A percentile compares a stretch with the other conserved stretches of the same genome.
Conservation (phyloP, 768 basidiomycete species). For the Tricholoma saponaceum region DNA sequence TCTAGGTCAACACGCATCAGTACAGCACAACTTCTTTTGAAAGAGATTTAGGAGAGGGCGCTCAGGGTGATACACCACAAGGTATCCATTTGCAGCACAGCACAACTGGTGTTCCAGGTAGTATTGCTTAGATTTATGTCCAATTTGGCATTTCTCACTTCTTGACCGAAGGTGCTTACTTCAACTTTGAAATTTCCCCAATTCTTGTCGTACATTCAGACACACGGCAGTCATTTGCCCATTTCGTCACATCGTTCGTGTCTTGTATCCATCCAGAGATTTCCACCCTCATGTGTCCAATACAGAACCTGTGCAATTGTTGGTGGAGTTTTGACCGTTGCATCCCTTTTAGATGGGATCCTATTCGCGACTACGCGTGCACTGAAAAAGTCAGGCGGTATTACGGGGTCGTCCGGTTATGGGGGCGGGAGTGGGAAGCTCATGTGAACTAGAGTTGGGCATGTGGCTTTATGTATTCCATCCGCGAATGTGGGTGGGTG, state of each 20-base stretch:
- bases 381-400: conserved; percentile 55
- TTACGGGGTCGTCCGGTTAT: conserved; percentile 25
- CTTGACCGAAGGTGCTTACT: conserved; percentile 62
- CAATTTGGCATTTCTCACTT: not conserved
- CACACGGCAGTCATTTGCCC: conserved; percentile 91
- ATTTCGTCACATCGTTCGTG: conserved; percentile 94
- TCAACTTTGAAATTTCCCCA: conserved; percentile 97
- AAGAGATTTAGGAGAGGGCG: conserved; percentile 74
- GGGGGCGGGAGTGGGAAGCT: conserved; percentile 38
- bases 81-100: conserved; percentile 77
- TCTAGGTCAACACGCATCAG: conserved; percentile 82
- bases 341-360: conserved; percentile 80
- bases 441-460: conserved; percentile 30
- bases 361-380: conserved; percentile 79
- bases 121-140: not conserved
- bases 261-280: not conserved
- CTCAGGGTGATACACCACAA: conserved; percentile 49
- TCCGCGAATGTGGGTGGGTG: conserved; percentile 5
- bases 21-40: conserved; percentile 97
- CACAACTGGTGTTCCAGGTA: conserved; percentile 64
- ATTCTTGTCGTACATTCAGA: conserved; percentile 92
- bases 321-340: conserved; percentile 94
- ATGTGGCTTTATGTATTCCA: conserved; percentile 8
- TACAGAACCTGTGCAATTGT: conserved; percentile 93
- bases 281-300: conserved; percentile 1